Base-by-base conservation (phyloP, 768 basidiomycete species). In the Lactarius hengduanensis region DNA sequence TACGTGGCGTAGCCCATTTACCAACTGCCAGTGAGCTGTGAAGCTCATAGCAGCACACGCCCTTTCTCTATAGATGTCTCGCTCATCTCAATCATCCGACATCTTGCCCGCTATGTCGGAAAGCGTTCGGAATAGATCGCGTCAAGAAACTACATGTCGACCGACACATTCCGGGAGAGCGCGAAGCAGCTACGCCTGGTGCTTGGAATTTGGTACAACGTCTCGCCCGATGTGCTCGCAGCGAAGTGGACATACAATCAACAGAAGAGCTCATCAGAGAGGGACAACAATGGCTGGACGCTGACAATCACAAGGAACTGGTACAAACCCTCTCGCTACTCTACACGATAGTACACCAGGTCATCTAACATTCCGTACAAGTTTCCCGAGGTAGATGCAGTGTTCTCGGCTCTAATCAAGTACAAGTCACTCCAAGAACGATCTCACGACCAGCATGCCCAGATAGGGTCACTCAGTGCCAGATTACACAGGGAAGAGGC, bases 91-190 rank as follows among this genome's bases (percentile, higher is more conserved):
- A 67, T 68, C 73, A 75, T 26, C 83, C 86, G 63, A 79, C 79
- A 18, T 77, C 79, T 58, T 90, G 89, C 65, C 89, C 89, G 2
- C 80, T 90, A 32, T 90, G 89, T 74, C 83, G 89, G 70, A 87
- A 86, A 72, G 58, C 78, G 0, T 90, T 85, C 77, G 73, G 77
- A 50, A 78, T 79, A n/a, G 82, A 83, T 53, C 81, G 83, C 64
- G 76, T 86, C 72, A 88, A 87, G 77, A 87, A 83, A 72, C 77
- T 90, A n/a, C 86, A 89, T 74, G 83, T 90, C 71, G 87, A 85
- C 70, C 71, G 69, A 38, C 70, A 66, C 57, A 59, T 68, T 7
- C 65, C 70, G 1, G 40, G 34, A 47, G 50, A 4, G 9, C 57
- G 66, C 36, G 62, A 63, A 36, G 53, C 53, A 53, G 61, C 62